A percentile compares a stretch with the other conserved stretches of the same genome.
These are phyloP conservation scores for Larix kaempferi DNA, from an alignment of 75 land plant genomes.

Conservation along the genomic window DNA sequence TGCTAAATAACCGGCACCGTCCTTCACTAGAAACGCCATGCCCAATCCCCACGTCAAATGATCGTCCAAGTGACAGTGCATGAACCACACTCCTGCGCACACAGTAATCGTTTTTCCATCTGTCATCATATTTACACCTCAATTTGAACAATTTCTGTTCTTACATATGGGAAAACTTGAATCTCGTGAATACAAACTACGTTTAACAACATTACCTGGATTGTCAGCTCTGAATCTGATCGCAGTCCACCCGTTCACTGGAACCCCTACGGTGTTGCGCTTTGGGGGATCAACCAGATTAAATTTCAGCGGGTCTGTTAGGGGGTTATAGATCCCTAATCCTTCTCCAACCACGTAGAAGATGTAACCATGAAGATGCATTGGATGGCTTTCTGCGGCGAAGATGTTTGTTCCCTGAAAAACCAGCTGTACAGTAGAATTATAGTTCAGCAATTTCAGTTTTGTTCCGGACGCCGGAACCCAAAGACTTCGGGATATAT, in stretches of 20 bases:
- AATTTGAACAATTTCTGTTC: not conserved
- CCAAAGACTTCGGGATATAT: constrained; percentile 2
- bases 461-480: constrained; percentile 8
- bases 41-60: not conserved
- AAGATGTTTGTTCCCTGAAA: constrained; percentile 24
- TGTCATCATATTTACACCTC: not conserved
- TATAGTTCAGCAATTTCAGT: constrained; percentile 1
- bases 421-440: constrained; percentile 16
- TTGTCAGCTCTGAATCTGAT: constrained; percentile 34
- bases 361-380: constrained; percentile 25
- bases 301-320: constrained; percentile 7
- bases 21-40: not conserved
- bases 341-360: constrained; percentile 24
- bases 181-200: not conserved
- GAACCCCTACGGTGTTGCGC: constrained; percentile 28
- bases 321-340: constrained; percentile 15
- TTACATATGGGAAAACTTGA: not conserved
- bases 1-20: not conserved
- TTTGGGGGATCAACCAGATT: constrained; percentile 25
- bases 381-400: constrained; percentile 18
- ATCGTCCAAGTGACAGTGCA: not conserved
- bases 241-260: constrained; percentile 28
- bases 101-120: not conserved
- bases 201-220: constrained; percentile 26
- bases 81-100: not conserved